A percentile compares a stretch with the other conserved stretches of the same genome.
Evolutionary conservation across 2,329 filamentous ascomycete species (phyloP).

Genomic region (Cryphonectria carpinicola): DNA sequence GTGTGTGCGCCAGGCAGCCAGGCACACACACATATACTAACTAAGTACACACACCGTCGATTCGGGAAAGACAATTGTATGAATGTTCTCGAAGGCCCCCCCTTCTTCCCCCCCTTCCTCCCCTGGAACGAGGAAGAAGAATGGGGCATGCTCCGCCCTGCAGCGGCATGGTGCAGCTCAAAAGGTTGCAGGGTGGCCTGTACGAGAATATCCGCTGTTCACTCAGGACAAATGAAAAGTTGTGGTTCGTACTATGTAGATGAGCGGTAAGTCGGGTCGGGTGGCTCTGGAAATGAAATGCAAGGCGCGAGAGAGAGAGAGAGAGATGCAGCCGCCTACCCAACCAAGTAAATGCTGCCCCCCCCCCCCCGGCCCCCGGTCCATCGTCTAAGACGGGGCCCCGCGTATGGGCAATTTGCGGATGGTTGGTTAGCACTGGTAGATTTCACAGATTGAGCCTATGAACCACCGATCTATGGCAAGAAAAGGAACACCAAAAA

Average conservation of each 20-base stretch:
- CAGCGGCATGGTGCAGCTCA: not conserved
- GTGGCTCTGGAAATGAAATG: not conserved
- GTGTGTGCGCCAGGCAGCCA: constrained; percentile 3
- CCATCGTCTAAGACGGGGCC: not conserved
- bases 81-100: constrained; percentile 24
- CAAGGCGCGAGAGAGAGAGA: no score
- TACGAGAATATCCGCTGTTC: not conserved
- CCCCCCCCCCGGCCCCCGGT: no score
- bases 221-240: not conserved
- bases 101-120: not conserved
- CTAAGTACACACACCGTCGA: not conserved
- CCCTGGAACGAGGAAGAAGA: not conserved
- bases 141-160: not conserved
- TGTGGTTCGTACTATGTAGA: not conserved
- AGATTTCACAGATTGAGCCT: not conserved
- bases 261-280: not conserved
- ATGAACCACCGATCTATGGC: not conserved
- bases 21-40: not conserved
- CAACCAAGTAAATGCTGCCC: not conserved
- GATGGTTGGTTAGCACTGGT: not conserved
- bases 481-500: not conserved
- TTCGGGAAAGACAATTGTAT: constrained; percentile 15
- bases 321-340: not conserved
- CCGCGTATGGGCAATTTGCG: not conserved
- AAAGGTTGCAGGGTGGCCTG: not conserved